Evolutionary conservation across 2,329 filamentous ascomycete genomes (phyloP).

Genomic region (Corniculantispora saksenae): DNA sequence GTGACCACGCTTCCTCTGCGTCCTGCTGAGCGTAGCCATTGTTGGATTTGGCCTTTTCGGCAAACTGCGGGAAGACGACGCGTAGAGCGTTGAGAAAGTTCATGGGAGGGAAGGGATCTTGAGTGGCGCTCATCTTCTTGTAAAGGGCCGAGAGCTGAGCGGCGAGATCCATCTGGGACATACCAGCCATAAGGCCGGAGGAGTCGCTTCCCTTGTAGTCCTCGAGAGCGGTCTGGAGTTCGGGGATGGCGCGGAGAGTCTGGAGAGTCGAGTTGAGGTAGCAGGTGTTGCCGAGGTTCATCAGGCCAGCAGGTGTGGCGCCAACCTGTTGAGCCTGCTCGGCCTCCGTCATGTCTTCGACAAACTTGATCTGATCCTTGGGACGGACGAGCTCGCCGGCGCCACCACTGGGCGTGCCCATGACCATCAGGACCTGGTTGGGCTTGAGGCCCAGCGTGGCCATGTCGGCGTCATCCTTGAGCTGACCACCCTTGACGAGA

Average conservation of each 20-base stretch:
- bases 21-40: constrained; percentile 95
- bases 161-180: constrained; percentile 67
- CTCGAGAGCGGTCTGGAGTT: constrained; percentile 77
- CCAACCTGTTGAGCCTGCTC: constrained; percentile 81
- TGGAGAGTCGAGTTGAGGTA: constrained; percentile 99
- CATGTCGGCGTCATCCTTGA: constrained; percentile 93
- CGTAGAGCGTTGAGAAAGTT: constrained; percentile 82
- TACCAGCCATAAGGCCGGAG: constrained; percentile 45
- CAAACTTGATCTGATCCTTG: constrained; percentile 79
- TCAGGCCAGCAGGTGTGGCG: constrained; percentile 82
- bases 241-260: constrained; percentile 82
- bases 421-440: constrained; percentile 90
- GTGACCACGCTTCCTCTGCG: constrained; percentile 97
- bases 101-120: constrained; percentile 80
- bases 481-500: constrained; percentile 86
- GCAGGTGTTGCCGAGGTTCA: constrained; percentile 96
- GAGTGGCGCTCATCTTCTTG: constrained; percentile 85
- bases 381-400: constrained; percentile 66
- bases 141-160: constrained; percentile 79
- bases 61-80: constrained; percentile 84
- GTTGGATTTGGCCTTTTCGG: constrained; percentile 80
- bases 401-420: constrained; percentile 80
- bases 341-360: constrained; percentile 97
- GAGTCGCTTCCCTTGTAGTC: constrained; percentile 49
- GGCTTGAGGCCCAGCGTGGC: constrained; percentile 81